Evolutionary conservation across 805 yeast species (phyloP), one percentile per base, ranked within the genome.

Genomic region (Lachancea nothofagi): DNA sequence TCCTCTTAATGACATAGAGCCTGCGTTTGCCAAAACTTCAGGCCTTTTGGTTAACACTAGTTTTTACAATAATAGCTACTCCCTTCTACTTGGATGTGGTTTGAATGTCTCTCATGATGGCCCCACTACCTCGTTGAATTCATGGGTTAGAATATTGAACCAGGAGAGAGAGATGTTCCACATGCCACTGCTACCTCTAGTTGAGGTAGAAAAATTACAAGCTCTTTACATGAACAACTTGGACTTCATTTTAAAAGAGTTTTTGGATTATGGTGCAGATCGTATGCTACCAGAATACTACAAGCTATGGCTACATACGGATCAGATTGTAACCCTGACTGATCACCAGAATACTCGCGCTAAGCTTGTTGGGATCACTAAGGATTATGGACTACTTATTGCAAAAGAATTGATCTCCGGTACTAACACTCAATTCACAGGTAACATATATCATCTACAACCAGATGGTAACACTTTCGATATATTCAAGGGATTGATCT

Each of bases 401-500:
- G 98, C 85, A 2, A 79, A 77, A 44, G 95, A 84, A 47, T 59
- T 79, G 6, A 73, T 74, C 36, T 40, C 51, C 2, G 61, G 61
- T 5, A 48, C 61, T 4, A 53, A 61, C 10, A 72, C 71, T 17
- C 55, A 50, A 9, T 66, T 66, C 12, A 76, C 80, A 1, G 84
- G 86, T 0, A 70, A 66, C 29, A 65, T 54, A 4, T 79, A 72
- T 47, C 82, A 86, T 50, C 65, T 93, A 33, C 97, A 89, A 59
- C 97, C 99, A 0, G 98, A 93, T 61, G 98, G 99, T 1, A 93
- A 93, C 58, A 86, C 97, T 3, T 93, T 93, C 55, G 97, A 93
- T 59, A 89, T 93, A 72, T 83, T 93, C 66, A 82, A 74, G 50
- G 97, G 97, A 0, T 68, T 93, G 47, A 83, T 90, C 13, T 83